Evolutionary conservation across 805 yeast species (phyloP).

Genomic region (Candida germanica): DNA sequence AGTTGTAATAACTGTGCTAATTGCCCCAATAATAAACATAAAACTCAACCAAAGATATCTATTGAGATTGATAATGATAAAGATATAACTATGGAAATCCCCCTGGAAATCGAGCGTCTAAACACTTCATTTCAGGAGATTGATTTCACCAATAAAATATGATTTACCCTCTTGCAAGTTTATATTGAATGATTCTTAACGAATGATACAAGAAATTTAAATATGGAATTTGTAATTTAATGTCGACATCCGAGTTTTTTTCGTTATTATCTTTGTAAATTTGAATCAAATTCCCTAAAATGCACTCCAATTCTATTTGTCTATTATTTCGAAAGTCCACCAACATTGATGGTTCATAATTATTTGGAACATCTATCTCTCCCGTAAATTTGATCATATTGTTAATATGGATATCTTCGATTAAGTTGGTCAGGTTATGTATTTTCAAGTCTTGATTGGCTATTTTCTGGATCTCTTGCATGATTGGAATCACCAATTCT

Average conservation of each 20-base stretch:
- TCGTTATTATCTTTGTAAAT: conserved; percentile 16
- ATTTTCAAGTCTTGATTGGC: conserved; percentile 22
- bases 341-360: conserved; percentile 70
- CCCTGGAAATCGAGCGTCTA: conserved; percentile 1
- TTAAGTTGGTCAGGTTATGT: conserved; percentile 6
- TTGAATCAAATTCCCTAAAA: conserved; percentile 56
- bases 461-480: conserved; percentile 18
- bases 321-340: conserved; percentile 65
- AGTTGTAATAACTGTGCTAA: conserved; percentile 30
- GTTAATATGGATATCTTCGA: conserved; percentile 16
- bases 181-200: conserved; percentile 17
- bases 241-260: conserved; percentile 9
- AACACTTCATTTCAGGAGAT: conserved; percentile 4
- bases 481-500: conserved; percentile 17
- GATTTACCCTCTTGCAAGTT: conserved; percentile 2
- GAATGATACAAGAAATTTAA: conserved; percentile 20
- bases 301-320: conserved; percentile 68
- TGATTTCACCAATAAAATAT: conserved; percentile 9
- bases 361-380: conserved; percentile 47
- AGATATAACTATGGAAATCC: conserved; percentile 1
- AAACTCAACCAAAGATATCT: conserved; percentile 12
- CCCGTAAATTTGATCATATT: conserved; percentile 15
- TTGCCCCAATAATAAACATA: conserved; percentile 20
- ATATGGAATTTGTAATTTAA: conserved; percentile 19
- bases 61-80: conserved; percentile 4